Evolutionary conservation across 441 rosid genomes (phyloP), one percentile per base, ranked within the genome.

Genomic region (Euphorbia corollata): DNA sequence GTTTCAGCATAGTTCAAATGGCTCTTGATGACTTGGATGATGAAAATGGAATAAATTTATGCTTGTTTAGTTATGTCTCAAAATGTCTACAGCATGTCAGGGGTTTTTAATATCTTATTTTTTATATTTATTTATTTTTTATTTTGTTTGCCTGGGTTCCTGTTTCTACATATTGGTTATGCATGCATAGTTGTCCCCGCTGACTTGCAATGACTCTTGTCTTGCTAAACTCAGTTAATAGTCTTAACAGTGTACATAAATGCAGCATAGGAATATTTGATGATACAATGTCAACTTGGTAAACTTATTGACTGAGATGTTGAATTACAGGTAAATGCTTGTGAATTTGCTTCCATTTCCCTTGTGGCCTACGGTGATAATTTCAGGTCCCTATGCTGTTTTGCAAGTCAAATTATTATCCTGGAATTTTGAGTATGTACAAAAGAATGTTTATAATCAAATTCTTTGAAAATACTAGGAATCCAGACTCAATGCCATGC

Each of bases 271-370:
- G 54, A 20, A 51, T 19, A 41, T 13, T 16, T 19, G 39, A 36
- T 43, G 27, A 22, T 59, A 34, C 24, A 59, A 61, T 48, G 10
- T 57, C 60, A 45, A 13, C 39, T 19, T 6, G 59, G 57, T 68
- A 19, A 61, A 56, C 54, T 66, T 58, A 62, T 32, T 47, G 23
- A 51, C 13, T 61, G 32, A 55, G 18, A 22, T 62, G 71, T 72
- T 68, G 51, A 64, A 54, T 67, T 79, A 45, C 75, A 92, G 98
- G 84, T 81, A 53, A 88, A 84, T 76, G 91, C 86, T 9, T 68
- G 82, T 80, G 98, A 92, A 84, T 83, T 84, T 72, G 86, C 90
- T 50, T 76, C 81, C 67, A 36, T 92, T 70, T 89, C 91, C 47
- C 70, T 85, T 67, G 67, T 88, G 70, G 75, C 86, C 50, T 68